These are phyloP conservation scores for Hermanozyma aechmeae DNA, from an alignment of 805 yeast species.

Conservation along the genomic window DNA sequence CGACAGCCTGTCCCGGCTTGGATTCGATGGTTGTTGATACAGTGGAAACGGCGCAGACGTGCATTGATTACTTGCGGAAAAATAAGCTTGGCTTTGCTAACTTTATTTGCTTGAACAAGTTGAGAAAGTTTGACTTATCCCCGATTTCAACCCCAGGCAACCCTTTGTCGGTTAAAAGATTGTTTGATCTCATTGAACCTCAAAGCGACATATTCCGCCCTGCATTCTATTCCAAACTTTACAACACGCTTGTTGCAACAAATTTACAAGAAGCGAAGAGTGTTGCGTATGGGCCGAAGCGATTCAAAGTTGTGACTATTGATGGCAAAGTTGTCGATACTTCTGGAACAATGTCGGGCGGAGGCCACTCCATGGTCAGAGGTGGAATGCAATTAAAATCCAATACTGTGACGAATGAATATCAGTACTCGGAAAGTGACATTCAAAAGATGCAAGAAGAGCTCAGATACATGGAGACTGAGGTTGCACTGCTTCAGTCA, in stretches of 20 bases:
- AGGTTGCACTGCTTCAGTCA: conserved; percentile 38
- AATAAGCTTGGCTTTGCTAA: conserved; percentile 83
- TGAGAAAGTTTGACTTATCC: conserved; percentile 51
- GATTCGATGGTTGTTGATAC: conserved; percentile 90
- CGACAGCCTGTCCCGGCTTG: conserved; percentile 87
- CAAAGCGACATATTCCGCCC: conserved; percentile 61
- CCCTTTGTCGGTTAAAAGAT: conserved; percentile 57
- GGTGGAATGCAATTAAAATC: conserved; percentile 69
- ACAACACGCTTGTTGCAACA: conserved; percentile 80
- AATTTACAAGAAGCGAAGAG: conserved; percentile 71
- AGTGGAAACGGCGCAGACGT: conserved; percentile 48
- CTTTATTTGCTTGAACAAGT: conserved; percentile 70
- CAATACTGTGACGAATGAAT: conserved; percentile 15
- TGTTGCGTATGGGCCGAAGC: conserved; percentile 74
- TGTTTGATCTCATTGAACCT: conserved; percentile 75
- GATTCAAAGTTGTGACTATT: conserved; percentile 85
- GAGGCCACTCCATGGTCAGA: conserved; percentile 61
- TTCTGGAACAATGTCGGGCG: conserved; percentile 96
- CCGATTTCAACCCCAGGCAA: conserved; percentile 60
- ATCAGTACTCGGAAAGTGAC: conserved; percentile 46
- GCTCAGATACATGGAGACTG: conserved; percentile 42
- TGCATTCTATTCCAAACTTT: conserved; percentile 82
- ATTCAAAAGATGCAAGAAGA: conserved; percentile 45
- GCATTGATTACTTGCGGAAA: conserved; percentile 73
- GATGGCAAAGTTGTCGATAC: conserved; percentile 89